phyloP scores from a whole-genome alignment of 2,329 filamentous ascomycete species.

The Alternaria sp. region DNA sequence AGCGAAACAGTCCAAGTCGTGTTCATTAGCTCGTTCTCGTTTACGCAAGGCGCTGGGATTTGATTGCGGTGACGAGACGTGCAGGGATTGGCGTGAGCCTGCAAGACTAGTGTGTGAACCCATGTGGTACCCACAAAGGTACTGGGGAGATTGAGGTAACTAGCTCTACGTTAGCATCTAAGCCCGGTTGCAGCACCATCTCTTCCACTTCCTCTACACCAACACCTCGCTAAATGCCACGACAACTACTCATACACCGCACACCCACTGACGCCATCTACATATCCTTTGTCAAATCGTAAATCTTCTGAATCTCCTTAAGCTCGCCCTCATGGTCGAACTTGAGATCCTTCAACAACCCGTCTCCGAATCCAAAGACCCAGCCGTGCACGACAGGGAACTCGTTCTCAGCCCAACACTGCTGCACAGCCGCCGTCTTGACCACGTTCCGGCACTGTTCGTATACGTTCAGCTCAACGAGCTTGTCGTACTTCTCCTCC shows the following conservation, averaged over 20 bases:
- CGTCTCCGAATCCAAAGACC: constrained; percentile 74
- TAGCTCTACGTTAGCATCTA: not conserved
- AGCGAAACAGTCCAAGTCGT: not conserved
- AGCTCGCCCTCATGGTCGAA: constrained; percentile 66
- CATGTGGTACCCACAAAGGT: not conserved
- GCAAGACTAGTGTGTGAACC: not conserved
- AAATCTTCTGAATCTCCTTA: constrained; percentile 67
- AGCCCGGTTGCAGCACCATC: not conserved
- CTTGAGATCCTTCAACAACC: constrained; percentile 69
- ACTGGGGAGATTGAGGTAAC: not conserved
- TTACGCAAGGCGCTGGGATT: not conserved
- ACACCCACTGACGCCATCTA: not conserved
- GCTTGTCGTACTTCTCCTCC: constrained; percentile 39
- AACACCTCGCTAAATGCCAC: constrained; percentile 15
- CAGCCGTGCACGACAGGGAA: constrained; percentile 76
- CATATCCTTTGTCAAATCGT: constrained; percentile 52
- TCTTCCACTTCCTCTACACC: not conserved
- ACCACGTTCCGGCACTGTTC: constrained; percentile 49
- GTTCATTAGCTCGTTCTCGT: not conserved
- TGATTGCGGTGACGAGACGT: not conserved
- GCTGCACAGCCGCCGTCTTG: constrained; percentile 61
- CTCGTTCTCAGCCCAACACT: constrained; percentile 64
- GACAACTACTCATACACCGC: constrained; percentile 7
- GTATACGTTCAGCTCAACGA: constrained; percentile 48
- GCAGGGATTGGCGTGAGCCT: not conserved